Conservation (phyloP, 2,329 filamentous ascomycete species). For the Aspergillus piperis region DNA sequence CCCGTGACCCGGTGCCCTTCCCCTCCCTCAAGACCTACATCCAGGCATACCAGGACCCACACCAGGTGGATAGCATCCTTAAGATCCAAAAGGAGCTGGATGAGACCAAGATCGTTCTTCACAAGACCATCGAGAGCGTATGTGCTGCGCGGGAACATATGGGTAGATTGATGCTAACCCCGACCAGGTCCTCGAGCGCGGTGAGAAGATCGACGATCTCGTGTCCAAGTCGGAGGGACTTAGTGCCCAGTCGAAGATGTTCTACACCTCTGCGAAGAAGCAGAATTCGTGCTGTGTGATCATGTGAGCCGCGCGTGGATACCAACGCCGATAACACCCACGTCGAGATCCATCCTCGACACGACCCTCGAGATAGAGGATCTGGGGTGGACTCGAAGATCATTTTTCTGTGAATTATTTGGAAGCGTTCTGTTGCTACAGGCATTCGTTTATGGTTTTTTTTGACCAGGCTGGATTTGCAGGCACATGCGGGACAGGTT, state of each 20-base stretch:
- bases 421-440: conserved; percentile 10
- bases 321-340: background rate
- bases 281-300: conserved; percentile 75
- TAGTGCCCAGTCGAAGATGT: conserved; percentile 94
- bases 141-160: background rate
- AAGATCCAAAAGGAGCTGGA: conserved; percentile 97
- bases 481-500: background rate
- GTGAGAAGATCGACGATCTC: conserved; percentile 93
- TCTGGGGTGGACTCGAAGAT: background rate
- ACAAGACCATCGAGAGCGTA: conserved; percentile 84
- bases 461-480: background rate
- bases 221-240: conserved; percentile 91
- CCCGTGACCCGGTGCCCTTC: conserved; percentile 57
- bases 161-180: background rate
- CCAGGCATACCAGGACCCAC: conserved; percentile 78
- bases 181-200: conserved; percentile 66
- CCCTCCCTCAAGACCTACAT: conserved; percentile 78
- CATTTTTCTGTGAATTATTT: conserved; percentile 1
- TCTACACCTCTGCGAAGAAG: conserved; percentile 80
- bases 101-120: conserved; percentile 94
- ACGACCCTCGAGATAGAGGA: background rate
- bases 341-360: background rate
- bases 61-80: conserved; percentile 86
- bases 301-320: conserved; percentile 52
- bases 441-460: conserved; percentile 3